Conservation (phyloP, 345 rosid genomes). For the Citrus mangshanensis region DNA sequence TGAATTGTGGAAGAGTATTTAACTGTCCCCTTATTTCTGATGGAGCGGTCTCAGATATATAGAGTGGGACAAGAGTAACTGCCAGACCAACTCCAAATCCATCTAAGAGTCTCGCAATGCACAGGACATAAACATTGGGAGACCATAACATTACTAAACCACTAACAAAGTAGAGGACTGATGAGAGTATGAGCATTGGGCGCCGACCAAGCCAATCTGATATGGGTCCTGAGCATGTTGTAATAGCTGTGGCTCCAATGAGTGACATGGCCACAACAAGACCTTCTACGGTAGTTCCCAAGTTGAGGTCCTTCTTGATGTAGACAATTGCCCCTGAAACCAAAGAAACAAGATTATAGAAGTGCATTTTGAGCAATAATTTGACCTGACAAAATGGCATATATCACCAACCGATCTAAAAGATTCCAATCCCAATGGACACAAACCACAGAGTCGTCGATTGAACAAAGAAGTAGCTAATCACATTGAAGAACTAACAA, state of each 20-base stretch:
- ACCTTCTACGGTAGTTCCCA: slow-evolving; percentile 73
- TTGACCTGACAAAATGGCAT: not conserved
- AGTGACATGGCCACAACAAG: slow-evolving; percentile 94
- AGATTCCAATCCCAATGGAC: not conserved
- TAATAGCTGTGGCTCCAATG: slow-evolving; percentile 84
- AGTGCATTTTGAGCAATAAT: slow-evolving; percentile 5
- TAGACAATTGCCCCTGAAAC: slow-evolving; percentile 80
- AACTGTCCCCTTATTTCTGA: slow-evolving; percentile 85
- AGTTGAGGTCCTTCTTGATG: slow-evolving; percentile 64
- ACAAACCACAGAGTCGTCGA: not conserved
- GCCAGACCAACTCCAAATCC: slow-evolving; percentile 95
- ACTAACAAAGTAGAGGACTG: slow-evolving; percentile 70
- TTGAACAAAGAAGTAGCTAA: not conserved
- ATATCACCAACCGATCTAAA: not conserved
- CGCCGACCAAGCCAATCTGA: slow-evolving; percentile 97
- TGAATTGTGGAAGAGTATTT: slow-evolving; percentile 93
- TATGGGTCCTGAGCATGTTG: slow-evolving; percentile 91
- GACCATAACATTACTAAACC: slow-evolving; percentile 95
- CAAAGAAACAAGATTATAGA: slow-evolving; percentile 4
- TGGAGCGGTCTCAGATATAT: slow-evolving; percentile 96
- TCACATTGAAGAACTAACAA: slow-evolving; percentile 7
- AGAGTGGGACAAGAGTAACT: slow-evolving; percentile 85
- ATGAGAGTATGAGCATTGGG: slow-evolving; percentile 84
- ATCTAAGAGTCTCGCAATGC: slow-evolving; percentile 76
- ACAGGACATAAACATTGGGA: slow-evolving; percentile 79